A percentile compares a stretch with the other conserved stretches of the same genome.
Evolutionary conservation across 495 filamentous ascomycete species (phyloP).

Genomic region (Xylona heveae): DNA sequence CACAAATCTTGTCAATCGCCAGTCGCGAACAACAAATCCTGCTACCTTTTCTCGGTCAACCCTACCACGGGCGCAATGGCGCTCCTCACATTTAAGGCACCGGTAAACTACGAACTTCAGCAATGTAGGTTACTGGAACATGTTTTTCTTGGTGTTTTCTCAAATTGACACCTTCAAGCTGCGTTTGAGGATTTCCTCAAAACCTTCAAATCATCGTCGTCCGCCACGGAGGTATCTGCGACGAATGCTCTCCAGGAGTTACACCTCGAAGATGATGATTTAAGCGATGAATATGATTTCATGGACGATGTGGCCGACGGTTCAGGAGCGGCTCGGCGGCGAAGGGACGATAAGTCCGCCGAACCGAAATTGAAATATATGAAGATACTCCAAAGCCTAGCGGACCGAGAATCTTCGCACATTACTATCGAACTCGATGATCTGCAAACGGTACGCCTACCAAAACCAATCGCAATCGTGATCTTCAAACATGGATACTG

Average conservation of each 20-base stretch:
- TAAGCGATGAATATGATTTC: slow-evolving; percentile 89
- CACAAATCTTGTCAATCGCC: slow-evolving; percentile 10
- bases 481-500: not conserved
- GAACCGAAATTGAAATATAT: slow-evolving; percentile 71
- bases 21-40: slow-evolving; percentile 8
- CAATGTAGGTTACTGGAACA: slow-evolving; percentile 32
- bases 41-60: too few relatives aligned
- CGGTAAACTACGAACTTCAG: slow-evolving; percentile 74
- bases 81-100: slow-evolving; percentile 48
- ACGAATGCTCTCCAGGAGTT: slow-evolving; percentile 59
- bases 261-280: slow-evolving; percentile 58
- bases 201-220: slow-evolving; percentile 66
- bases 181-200: slow-evolving; percentile 77
- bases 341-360: slow-evolving; percentile 17
- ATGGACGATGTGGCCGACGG: slow-evolving; percentile 66
- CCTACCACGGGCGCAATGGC: slow-evolving; percentile 40
- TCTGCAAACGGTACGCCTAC: slow-evolving; percentile 36
- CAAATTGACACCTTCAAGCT: slow-evolving; percentile 19
- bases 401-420: slow-evolving; percentile 52
- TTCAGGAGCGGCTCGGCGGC: slow-evolving; percentile 20
- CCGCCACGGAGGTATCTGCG: slow-evolving; percentile 43
- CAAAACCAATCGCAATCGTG: not conserved
- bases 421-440: slow-evolving; percentile 83
- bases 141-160: not conserved
- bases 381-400: slow-evolving; percentile 69